Evolutionary conservation across 2,329 filamentous ascomycete genomes (phyloP).

Genomic region (Blumeria hordei): DNA sequence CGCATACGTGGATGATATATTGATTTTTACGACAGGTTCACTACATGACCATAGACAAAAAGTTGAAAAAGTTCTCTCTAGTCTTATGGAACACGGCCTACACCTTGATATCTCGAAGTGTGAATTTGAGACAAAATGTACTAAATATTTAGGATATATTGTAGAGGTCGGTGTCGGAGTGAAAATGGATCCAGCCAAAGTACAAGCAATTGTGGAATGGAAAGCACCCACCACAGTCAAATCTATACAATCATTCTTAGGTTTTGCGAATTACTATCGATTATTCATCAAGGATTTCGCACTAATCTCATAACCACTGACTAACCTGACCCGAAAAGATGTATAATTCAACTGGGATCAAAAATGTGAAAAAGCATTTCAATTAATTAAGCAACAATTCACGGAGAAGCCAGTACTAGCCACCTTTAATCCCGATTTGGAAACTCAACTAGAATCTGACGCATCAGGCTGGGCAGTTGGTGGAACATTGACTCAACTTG

Average conservation of each 20-base stretch:
- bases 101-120: slow-evolving; percentile 2
- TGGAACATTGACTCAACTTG: background rate
- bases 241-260: background rate
- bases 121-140: slow-evolving; percentile 1
- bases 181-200: background rate
- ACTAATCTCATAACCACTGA: background rate
- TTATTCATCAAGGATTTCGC: background rate
- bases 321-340: background rate
- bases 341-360: background rate
- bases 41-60: slow-evolving; percentile 1
- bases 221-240: background rate
- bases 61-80: slow-evolving; percentile 1
- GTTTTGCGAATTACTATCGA: background rate
- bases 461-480: background rate
- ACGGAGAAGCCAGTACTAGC: background rate
- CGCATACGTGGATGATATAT: slow-evolving; percentile 1
- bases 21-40: slow-evolving; percentile 1
- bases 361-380: background rate
- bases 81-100: background rate
- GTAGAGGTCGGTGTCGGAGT: background rate
- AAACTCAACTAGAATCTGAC: background rate
- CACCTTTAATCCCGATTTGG: background rate
- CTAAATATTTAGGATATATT: background rate
- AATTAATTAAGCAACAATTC: background rate
- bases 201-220: background rate